Evolutionary conservation across 371 early-diverging fungal species (phyloP).

Genomic region (Rhizoclosmatium hyalinum): DNA sequence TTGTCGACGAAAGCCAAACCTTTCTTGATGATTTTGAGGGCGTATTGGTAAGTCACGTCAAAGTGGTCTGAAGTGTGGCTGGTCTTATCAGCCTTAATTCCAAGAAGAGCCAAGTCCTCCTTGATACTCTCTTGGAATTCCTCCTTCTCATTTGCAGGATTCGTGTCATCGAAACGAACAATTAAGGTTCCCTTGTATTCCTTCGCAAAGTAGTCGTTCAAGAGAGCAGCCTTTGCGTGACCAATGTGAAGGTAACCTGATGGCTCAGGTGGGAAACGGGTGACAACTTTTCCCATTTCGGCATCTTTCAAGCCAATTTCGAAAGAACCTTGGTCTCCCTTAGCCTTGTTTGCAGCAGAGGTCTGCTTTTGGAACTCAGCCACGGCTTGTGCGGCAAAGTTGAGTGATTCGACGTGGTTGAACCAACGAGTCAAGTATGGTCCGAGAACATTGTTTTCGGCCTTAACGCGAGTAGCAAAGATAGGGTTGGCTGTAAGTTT

Average conservation of each 20-base stretch:
- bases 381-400: constrained; percentile 62
- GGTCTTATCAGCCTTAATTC: constrained; percentile 80
- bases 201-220: constrained; percentile 98
- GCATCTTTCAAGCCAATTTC: constrained; percentile 84
- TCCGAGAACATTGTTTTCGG: constrained; percentile 71
- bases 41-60: constrained; percentile 86
- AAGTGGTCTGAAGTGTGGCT: constrained; percentile 98
- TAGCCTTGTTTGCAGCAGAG: constrained; percentile 21
- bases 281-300: constrained; percentile 87
- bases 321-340: constrained; percentile 89
- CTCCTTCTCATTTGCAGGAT: constrained; percentile 97
- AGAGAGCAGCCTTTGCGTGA: constrained; percentile 99
- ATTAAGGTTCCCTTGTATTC: constrained; percentile 93
- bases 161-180: constrained; percentile 99
- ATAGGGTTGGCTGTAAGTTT: constrained; percentile 70
- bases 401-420: constrained; percentile 72
- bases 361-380: constrained; percentile 60
- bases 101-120: constrained; percentile 90
- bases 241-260: constrained; percentile 99
- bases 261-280: constrained; percentile 99
- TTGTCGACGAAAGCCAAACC: constrained; percentile 98
- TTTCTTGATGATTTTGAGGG: constrained; percentile 86
- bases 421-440: constrained; percentile 86
- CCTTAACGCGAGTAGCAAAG: constrained; percentile 80
- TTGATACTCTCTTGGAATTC: constrained; percentile 95